Evolutionary conservation across 148 eudicot genomes (phyloP).

Genomic region (Heliosperma pusillum): DNA sequence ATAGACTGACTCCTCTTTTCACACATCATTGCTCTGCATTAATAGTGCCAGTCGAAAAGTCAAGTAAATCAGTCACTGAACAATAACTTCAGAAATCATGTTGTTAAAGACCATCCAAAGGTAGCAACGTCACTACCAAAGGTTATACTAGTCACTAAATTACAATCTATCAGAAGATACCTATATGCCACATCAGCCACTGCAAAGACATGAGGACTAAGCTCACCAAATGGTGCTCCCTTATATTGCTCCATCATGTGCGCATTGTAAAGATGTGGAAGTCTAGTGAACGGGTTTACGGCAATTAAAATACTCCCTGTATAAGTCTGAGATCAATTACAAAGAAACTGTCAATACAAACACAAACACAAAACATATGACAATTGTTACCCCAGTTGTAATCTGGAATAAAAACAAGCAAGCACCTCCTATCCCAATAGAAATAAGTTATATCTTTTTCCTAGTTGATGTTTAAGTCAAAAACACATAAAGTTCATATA

Average conservation of each 20-base stretch:
- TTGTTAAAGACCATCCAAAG: slow-evolving; percentile 11
- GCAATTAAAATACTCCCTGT: slow-evolving; percentile 98
- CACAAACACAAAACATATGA: neutral
- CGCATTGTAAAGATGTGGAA: slow-evolving; percentile 87
- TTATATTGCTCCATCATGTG: slow-evolving; percentile 99
- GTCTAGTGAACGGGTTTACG: slow-evolving; percentile 94
- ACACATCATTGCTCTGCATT: slow-evolving; percentile 81
- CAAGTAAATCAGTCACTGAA: slow-evolving; percentile 22
- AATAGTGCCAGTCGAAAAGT: slow-evolving; percentile 26
- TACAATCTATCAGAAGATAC: slow-evolving; percentile 33
- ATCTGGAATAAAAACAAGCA: neutral
- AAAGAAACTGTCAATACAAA: slow-evolving; percentile 9
- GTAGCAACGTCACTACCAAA: slow-evolving; percentile 16
- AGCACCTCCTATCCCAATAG: neutral
- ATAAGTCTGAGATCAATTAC: slow-evolving; percentile 61
- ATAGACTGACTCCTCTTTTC: slow-evolving; percentile 84
- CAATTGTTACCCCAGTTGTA: neutral
- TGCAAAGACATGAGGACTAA: slow-evolving; percentile 99
- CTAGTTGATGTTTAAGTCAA: neutral
- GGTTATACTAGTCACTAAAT: slow-evolving; percentile 10
- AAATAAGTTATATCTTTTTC: neutral
- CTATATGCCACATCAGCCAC: slow-evolving; percentile 98
- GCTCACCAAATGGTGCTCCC: slow-evolving; percentile 96
- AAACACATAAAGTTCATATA: neutral
- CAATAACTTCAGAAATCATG: slow-evolving; percentile 4